Percentiles rank a stretch among this genome's conserved stretches.
phyloP scores from a whole-genome alignment of 129 eudicot species.

The Centrapalus pauciflorus region DNA sequence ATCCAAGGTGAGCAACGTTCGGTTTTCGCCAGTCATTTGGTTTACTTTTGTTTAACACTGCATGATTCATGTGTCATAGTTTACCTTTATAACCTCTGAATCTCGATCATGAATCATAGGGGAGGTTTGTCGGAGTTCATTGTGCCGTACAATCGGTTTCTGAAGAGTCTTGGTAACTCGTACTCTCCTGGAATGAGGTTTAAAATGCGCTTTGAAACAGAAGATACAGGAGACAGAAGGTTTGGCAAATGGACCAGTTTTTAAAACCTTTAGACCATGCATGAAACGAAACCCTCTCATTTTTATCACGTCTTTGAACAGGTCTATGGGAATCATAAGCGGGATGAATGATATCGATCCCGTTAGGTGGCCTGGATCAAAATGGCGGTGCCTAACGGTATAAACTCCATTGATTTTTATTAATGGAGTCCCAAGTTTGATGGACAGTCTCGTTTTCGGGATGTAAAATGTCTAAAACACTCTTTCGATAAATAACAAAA shows the following conservation, averaged over 20 bases:
- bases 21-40: too few relatives aligned
- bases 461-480: neutral
- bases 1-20: constrained; percentile 56
- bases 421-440: neutral
- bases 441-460: too few relatives aligned
- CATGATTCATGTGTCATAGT: too few relatives aligned
- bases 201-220: constrained; percentile 73
- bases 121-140: constrained; percentile 70
- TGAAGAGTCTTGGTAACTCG: constrained; percentile 46
- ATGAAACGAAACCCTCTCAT: constrained; percentile 4
- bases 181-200: constrained; percentile 80
- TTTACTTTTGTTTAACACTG: too few relatives aligned
- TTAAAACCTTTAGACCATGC: neutral
- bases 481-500: too few relatives aligned
- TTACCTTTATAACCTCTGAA: constrained; percentile 4
- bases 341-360: constrained; percentile 70
- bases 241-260: neutral
- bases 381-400: constrained; percentile 93
- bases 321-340: constrained; percentile 65
- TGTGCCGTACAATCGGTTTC: constrained; percentile 56
- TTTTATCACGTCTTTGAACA: constrained; percentile 11
- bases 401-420: neutral
- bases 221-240: constrained; percentile 90
- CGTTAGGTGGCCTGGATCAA: constrained; percentile 83
- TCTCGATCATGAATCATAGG: constrained; percentile 31